Percentiles rank a stretch among this genome's conserved stretches.
phyloP scores from a whole-genome alignment of 306 rosid genomes.

The Chamaecrista fasciculata region DNA sequence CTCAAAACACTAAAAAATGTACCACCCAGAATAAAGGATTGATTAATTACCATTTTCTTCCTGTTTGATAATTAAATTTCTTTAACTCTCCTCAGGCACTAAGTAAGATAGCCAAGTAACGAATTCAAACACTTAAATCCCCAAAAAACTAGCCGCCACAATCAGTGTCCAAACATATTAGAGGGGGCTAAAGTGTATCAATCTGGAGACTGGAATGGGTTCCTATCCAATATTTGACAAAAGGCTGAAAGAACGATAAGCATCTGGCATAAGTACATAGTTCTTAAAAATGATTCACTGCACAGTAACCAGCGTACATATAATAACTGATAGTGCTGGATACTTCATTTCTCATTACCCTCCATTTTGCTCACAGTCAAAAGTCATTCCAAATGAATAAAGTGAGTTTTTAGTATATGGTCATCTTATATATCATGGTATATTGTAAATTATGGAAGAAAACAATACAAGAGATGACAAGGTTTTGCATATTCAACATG shows the following conservation, averaged over 20 bases:
- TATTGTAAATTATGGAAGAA: too few relatives aligned
- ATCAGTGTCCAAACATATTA: conserved; percentile 11
- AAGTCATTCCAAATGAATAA: background rate
- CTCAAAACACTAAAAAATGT: conserved; percentile 1
- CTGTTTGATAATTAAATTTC: background rate
- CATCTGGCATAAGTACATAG: background rate
- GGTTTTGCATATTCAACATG: too few relatives aligned
- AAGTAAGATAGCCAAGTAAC: conserved; percentile 13
- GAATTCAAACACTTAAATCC: conserved; percentile 3
- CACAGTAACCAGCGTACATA: background rate
- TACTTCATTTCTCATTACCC: background rate
- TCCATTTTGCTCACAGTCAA: background rate
- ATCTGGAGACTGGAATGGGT: background rate
- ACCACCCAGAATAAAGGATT: background rate
- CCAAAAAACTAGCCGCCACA: conserved; percentile 1
- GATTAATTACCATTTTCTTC: background rate
- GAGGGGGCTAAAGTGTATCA: background rate
- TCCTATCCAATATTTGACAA: background rate
- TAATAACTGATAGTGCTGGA: background rate
- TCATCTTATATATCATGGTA: too few relatives aligned
- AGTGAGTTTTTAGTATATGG: too few relatives aligned
- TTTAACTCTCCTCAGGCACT: background rate
- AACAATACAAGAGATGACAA: too few relatives aligned
- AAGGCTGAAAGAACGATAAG: background rate
- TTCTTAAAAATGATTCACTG: too few relatives aligned